Evolutionary conservation across 2,329 filamentous ascomycete genomes (phyloP).

Genomic region (Phialophora tarda): DNA sequence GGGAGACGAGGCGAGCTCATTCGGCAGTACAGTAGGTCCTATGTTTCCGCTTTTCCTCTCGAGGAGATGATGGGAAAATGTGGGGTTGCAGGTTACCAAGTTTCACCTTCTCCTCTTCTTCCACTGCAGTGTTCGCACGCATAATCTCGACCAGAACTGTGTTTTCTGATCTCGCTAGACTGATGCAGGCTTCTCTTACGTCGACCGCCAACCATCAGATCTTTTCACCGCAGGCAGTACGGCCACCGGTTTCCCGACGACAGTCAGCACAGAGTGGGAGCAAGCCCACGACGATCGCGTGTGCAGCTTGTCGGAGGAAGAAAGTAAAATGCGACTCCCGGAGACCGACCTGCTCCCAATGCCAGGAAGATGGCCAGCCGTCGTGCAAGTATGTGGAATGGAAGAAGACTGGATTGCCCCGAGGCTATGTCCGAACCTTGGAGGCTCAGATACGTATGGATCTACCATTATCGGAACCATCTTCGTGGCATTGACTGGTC

Average conservation of each 20-base stretch:
- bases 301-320: slow-evolving; percentile 9
- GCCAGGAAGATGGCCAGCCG: slow-evolving; percentile 10
- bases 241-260: background rate
- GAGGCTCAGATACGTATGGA: slow-evolving; percentile 10
- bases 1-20: background rate
- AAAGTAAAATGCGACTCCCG: slow-evolving; percentile 12
- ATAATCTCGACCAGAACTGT: background rate
- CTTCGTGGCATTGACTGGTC: background rate
- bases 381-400: slow-evolving; percentile 6
- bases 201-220: background rate
- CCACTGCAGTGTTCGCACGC: background rate
- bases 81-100: background rate
- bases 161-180: background rate
- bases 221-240: background rate
- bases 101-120: background rate
- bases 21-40: too few relatives aligned
- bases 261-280: background rate
- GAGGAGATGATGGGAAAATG: background rate
- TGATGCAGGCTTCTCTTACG: slow-evolving; percentile 8
- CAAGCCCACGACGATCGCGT: slow-evolving; percentile 10
- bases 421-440: slow-evolving; percentile 8
- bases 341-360: slow-evolving; percentile 13
- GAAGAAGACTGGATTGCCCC: slow-evolving; percentile 11
- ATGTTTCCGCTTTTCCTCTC: background rate
- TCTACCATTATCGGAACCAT: slow-evolving; percentile 1